Conservation (phyloP, 148 eudicot species). For the Fagopyrum homotropicum region DNA sequence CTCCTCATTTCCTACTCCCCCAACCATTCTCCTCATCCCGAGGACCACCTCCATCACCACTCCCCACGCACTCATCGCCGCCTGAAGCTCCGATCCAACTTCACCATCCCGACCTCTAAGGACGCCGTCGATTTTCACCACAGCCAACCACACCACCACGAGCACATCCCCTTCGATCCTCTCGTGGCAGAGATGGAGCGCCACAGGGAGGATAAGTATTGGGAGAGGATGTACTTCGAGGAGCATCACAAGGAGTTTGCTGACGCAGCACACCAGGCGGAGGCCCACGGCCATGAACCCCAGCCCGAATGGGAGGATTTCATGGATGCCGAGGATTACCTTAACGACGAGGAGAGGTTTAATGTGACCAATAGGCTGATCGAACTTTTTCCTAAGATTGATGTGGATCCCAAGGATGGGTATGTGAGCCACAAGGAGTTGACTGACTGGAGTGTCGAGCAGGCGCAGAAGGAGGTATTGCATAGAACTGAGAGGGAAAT, state of each 20-base stretch:
- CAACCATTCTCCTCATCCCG: slow-evolving; percentile 14
- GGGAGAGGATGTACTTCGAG: slow-evolving; percentile 48
- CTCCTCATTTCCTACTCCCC: slow-evolving; percentile 60
- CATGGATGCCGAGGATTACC: slow-evolving; percentile 72
- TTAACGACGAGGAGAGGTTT: slow-evolving; percentile 85
- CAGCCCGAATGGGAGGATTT: slow-evolving; percentile 95
- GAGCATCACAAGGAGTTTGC: slow-evolving; percentile 31
- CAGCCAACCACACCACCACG: slow-evolving; percentile 28
- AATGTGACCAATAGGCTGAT: slow-evolving; percentile 62
- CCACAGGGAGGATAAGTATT: slow-evolving; percentile 48
- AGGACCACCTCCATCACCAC: slow-evolving; percentile 19
- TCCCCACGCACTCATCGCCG: slow-evolving; percentile 49
- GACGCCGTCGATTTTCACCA: not conserved
- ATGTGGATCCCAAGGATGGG: slow-evolving; percentile 62
- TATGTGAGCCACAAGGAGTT: slow-evolving; percentile 51
- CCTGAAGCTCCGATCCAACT: slow-evolving; percentile 59
- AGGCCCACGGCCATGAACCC: slow-evolving; percentile 44
- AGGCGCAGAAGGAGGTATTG: slow-evolving; percentile 50
- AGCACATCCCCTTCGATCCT: slow-evolving; percentile 73
- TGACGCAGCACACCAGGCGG: slow-evolving; percentile 9
- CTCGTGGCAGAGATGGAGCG: slow-evolving; percentile 74
- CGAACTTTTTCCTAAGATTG: slow-evolving; percentile 74
- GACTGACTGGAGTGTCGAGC: slow-evolving; percentile 57
- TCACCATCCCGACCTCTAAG: slow-evolving; percentile 26
- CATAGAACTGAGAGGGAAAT: slow-evolving; percentile 72